Conservation (phyloP, 805 yeast genomes). For the Teunomyces aglyptinius region DNA sequence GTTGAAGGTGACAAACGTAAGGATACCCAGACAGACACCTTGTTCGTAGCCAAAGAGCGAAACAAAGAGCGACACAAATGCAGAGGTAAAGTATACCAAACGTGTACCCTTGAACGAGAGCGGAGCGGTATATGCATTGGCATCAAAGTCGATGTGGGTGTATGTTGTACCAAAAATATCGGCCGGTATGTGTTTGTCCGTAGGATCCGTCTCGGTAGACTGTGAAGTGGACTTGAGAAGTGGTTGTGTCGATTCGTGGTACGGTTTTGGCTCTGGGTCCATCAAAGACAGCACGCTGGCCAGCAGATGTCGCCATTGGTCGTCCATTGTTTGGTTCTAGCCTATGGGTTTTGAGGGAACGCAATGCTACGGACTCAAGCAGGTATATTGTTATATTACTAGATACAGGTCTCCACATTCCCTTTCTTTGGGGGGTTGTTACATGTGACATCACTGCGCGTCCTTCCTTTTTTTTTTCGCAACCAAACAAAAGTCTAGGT, state of each 20-base stretch:
- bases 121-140: slow-evolving; percentile 29
- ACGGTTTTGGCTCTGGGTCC: not conserved
- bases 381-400: not conserved
- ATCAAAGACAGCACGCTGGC: not conserved
- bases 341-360: not conserved
- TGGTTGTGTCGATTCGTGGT: not conserved
- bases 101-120: slow-evolving; percentile 37
- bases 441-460: not conserved
- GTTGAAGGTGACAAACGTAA: slow-evolving; percentile 70
- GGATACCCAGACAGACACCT: slow-evolving; percentile 87
- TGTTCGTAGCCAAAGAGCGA: slow-evolving; percentile 47
- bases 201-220: not conserved
- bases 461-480: not conserved
- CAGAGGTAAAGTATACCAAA: slow-evolving; percentile 44
- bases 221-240: no score
- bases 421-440: not conserved
- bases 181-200: not conserved
- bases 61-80: slow-evolving; percentile 43
- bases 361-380: not conserved
- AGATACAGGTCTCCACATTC: slow-evolving; percentile 1
- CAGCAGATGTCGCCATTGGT: not conserved
- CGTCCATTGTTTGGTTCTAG: not conserved
- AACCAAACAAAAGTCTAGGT: not conserved
- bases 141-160: slow-evolving; percentile 36
- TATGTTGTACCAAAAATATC: slow-evolving; percentile 37